Evolutionary conservation across 345 rosid species (phyloP).

Genomic region (Melaleuca quinquenervia): DNA sequence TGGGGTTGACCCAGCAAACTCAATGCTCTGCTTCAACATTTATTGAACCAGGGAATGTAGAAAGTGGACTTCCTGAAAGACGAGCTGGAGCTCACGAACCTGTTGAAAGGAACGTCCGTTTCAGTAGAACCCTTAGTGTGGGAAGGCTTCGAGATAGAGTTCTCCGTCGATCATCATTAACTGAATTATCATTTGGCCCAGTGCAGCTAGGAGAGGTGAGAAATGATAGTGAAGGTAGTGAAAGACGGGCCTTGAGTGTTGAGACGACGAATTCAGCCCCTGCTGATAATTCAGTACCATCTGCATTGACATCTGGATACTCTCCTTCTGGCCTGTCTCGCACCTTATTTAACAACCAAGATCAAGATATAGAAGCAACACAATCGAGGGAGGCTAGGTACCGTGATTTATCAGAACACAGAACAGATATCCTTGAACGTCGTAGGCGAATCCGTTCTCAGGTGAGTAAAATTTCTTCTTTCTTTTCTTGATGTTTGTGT

Average conservation of each 20-base stretch:
- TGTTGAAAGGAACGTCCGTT: slow-evolving; percentile 69
- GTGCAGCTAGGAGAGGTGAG: slow-evolving; percentile 34
- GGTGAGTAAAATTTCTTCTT: slow-evolving; percentile 36
- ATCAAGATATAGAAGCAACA: slow-evolving; percentile 48
- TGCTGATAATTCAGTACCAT: slow-evolving; percentile 16
- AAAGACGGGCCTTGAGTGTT: slow-evolving; percentile 18
- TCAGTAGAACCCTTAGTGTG: slow-evolving; percentile 90
- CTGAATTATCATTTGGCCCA: slow-evolving; percentile 50
- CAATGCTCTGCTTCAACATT: slow-evolving; percentile 19
- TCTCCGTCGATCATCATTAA: slow-evolving; percentile 62
- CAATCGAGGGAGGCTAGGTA: slow-evolving; percentile 72
- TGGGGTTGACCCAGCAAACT: slow-evolving; percentile 15
- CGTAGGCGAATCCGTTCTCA: slow-evolving; percentile 94
- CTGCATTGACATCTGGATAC: slow-evolving; percentile 28
- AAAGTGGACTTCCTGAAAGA: slow-evolving; percentile 41
- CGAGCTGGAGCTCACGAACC: slow-evolving; percentile 50
- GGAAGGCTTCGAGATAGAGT: slow-evolving; percentile 98
- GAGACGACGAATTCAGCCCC: slow-evolving; percentile 19
- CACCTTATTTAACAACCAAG: slow-evolving; percentile 41
- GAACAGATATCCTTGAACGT: slow-evolving; percentile 87
- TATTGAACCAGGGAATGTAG: slow-evolving; percentile 31
- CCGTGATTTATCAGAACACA: slow-evolving; percentile 69
- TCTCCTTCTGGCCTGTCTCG: slow-evolving; percentile 34
- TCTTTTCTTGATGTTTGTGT: background rate
- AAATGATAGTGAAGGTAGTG: slow-evolving; percentile 29